These are phyloP conservation scores for Blastocystis sp. DNA, from an alignment of 352 stramenopile species.

Conservation along the genomic window DNA sequence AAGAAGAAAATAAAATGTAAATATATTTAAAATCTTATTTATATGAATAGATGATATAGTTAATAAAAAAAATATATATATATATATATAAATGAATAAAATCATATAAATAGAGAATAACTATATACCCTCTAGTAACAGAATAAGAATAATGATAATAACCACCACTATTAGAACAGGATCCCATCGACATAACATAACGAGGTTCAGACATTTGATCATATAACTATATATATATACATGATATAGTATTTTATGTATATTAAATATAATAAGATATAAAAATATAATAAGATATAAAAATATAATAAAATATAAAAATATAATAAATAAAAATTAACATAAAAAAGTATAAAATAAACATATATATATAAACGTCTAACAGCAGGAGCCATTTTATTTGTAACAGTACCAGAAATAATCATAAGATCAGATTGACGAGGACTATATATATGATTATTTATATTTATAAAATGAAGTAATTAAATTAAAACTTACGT, in stretches of 20 bases:
- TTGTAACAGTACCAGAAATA: slow-evolving; percentile 90
- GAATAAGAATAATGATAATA: slow-evolving; percentile 93
- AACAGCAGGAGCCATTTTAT: slow-evolving; percentile 97
- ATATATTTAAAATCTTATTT: too few relatives aligned
- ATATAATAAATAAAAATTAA: too few relatives aligned
- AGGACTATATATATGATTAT: slow-evolving; percentile 47
- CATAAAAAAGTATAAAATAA: background rate
- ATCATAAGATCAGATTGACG: slow-evolving; percentile 96
- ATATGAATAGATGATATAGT: background rate
- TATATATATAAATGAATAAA: background rate
- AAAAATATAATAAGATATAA: too few relatives aligned
- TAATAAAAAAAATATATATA: background rate
- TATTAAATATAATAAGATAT: too few relatives aligned
- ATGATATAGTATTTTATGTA: too few relatives aligned
- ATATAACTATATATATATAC: slow-evolving; percentile 76
- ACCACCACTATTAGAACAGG: slow-evolving; percentile 83
- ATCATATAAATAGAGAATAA: background rate
- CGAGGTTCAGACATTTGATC: slow-evolving; percentile 96
- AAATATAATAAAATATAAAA: too few relatives aligned
- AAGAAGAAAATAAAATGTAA: too few relatives aligned
- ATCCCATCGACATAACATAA: slow-evolving; percentile 93
- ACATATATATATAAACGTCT: slow-evolving; percentile 45
- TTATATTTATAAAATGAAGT: too few relatives aligned
- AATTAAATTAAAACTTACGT: slow-evolving; percentile 48
- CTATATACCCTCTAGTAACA: slow-evolving; percentile 79